Base-by-base conservation (phyloP, 202 grass and related monocot genomes). In the Panicum virgatum region DNA sequence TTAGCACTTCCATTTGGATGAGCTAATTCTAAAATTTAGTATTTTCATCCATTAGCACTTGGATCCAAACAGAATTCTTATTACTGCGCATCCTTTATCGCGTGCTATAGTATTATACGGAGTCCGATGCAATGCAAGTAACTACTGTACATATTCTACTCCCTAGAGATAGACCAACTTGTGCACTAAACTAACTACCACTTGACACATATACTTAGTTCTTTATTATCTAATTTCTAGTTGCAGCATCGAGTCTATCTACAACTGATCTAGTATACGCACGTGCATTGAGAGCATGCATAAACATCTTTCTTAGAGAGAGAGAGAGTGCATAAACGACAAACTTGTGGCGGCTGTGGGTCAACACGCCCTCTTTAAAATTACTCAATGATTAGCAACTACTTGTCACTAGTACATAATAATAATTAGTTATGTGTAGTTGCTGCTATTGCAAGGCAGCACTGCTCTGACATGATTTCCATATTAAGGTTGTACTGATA, bases 321-420 rank as follows among this genome's bases (percentile, higher is more conserved):
- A n/a, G n/a, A n/a, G n/a, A n/a, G n/a, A n/a, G n/a, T n/a, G n/a
- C n/a, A 73, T 63, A 82, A 42, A 74, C 80, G 80, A 82, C 80
- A 82, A 63, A 63, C 10, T 73, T 73, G 20, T 82, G 80, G 80
- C 80, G 80, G 80, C 80, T 63, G 68, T 14, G 51, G 14, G 29
- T 73, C 80, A 82, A 36, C 68, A 73, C 6, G 9, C 30, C 10
- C 26, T 16, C 19, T 51, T 66, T 37, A 51, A 66, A 51, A 75
- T 57, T 57, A 29, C 44, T 66, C 60, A 37, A 72, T 52, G 9
- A 60, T 77, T 15, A 30, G 3, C 51, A 42, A n/a, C n/a, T n/a
- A n/a, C n/a, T n/a, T n/a, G n/a, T n/a, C n/a, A 43, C 69, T 4
- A 57, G 6, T n/a, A n/a, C n/a, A n/a, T n/a, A n/a, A 57, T 3